Base-by-base conservation (phyloP, 345 rosid species). In the Eucalyptus grandis region DNA sequence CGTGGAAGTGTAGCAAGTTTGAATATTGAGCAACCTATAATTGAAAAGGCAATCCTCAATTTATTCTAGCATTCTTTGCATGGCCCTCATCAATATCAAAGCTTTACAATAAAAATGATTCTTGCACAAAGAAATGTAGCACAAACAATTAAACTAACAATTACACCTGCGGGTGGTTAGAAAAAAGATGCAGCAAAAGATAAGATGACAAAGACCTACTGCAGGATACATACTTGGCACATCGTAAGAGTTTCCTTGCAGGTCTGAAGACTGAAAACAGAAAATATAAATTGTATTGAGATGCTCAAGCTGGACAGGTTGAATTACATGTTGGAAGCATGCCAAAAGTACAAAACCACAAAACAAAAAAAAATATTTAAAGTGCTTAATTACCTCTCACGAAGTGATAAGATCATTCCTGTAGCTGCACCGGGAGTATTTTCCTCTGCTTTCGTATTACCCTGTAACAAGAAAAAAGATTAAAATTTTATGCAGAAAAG, bases 391-490 rank as follows among this genome's bases (percentile, higher is more conserved):
- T 92, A 98, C 99, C 99, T 96, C 94, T 95, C 98, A 86, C 98
- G 97, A 88, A 97, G 97, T 53, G 96, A 88, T 92, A 98, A 93
- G 92, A 97, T 97, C 99, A 95, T 96, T 65, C 96, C 95, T 5
- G 98, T 96, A 43, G 96, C 92, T 54, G 92, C 96, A 89, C 98
- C 98, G 56, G 96, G 96, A 31, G 98, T 95, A 81, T 97, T 95
- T 92, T 97, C 99, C 88, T 96, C 99, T 49, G 92, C 94, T 88
- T 96, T 94, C 7, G 93, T 67, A 49, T 92, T 95, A 62, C 92
- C 95, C 99, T 96, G 92, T 87, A 89, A 67, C 49, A 15, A 86
- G 37, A 21, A 40, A 40, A 21, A 13, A 77, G 24, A 77, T 17
- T 6, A 19, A 11, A 11, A 11, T 77, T 77, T 37, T 40, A 37